Base-by-base conservation (phyloP, 2,329 filamentous ascomycete species). In the Xylaria sp. region DNA sequence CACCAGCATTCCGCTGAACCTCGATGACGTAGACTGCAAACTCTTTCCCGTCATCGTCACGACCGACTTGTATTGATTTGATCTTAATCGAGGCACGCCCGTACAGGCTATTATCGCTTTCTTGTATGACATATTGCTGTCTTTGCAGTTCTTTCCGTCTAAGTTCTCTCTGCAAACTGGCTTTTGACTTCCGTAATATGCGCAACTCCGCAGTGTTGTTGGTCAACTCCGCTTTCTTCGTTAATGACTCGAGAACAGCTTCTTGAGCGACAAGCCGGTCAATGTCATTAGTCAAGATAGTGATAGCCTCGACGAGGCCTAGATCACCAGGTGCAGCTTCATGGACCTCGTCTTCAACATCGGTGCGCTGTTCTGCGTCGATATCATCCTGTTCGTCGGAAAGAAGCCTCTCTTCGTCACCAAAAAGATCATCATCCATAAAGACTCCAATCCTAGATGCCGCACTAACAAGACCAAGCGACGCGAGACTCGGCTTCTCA, bases 81-180 rank as follows among this genome's bases (percentile, higher is more conserved):
- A 99, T 97, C 70, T 87, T 90, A 70, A 98, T 88, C 0, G 88
- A 92, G 2, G 95, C 94, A 17, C 94, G 91, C 2, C 95, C 95
- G 72, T 96, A 98, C 23, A 99, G 82, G 75, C 93, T 97, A 76
- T 97, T 99, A 75, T 99, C 96, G 73, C 93, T 97, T 77, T 99
- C 95, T 77, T 99, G 95, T 7, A 98, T 88, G 47, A 96, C 92
- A 71, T 99, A 99, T 75, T 99, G 96, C 76, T 97, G 95, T 55
- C 94, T 87, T 75, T 99, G 95, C 72, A 99, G 85, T 77, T 98
- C 94, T 75, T 98, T 99, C 35, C 94, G 88, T 60, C 92, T 87
- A 57, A 98, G 93, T 76, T 99, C 95, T 68, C 95, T 86, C 72
- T 96, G 91, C 60, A 99, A 80, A 76, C 95, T 99, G 33, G 93